Evolutionary conservation across 2,329 filamentous ascomycete species (phyloP).

Genomic region (Keithomyces neogunnii): DNA sequence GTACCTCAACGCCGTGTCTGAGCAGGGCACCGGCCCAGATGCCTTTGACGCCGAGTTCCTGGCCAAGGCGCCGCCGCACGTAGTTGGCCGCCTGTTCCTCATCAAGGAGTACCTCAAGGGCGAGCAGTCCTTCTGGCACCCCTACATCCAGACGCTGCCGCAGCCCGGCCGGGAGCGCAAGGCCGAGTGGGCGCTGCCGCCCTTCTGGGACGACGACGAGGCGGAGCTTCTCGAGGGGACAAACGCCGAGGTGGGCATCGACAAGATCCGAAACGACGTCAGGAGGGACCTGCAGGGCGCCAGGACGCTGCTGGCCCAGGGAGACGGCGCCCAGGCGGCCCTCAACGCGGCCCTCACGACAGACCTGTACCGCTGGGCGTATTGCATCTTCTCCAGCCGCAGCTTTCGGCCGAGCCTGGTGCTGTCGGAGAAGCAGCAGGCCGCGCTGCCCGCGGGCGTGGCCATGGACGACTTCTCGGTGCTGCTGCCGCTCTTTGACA

Average conservation of each 20-base stretch:
- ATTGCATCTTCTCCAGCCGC: conserved; percentile 55
- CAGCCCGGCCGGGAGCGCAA: conserved; percentile 41
- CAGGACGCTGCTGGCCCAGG: conserved; percentile 23
- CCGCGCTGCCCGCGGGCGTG: conserved; percentile 20
- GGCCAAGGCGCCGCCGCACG: conserved; percentile 41
- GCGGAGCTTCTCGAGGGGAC: conserved; percentile 47
- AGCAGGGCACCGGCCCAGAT: conserved; percentile 9
- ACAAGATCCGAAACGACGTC: conserved; percentile 37
- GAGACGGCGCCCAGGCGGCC: conserved; percentile 15
- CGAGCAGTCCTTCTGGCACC: conserved; percentile 53
- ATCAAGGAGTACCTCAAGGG: conserved; percentile 57
- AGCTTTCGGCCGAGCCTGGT: conserved; percentile 57
- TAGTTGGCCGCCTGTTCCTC: conserved; percentile 59
- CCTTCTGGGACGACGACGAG: conserved; percentile 57
- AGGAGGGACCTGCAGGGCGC: conserved; percentile 38
- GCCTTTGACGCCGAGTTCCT: conserved; percentile 44
- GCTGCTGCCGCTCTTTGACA: conserved; percentile 61
- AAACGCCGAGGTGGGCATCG: conserved; percentile 40
- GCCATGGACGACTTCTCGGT: conserved; percentile 54
- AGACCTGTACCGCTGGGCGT: conserved; percentile 55
- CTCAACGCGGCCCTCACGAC: conserved; percentile 29
- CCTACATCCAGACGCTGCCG: conserved; percentile 59
- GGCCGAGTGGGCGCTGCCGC: conserved; percentile 44
- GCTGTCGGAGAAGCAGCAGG: conserved; percentile 26
- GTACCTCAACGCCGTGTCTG: conserved; percentile 44